A percentile compares a stretch with the other conserved stretches of the same genome.
Evolutionary conservation across 2,329 filamentous ascomycete species (phyloP).

Genomic region (Aspergillus neoniger): DNA sequence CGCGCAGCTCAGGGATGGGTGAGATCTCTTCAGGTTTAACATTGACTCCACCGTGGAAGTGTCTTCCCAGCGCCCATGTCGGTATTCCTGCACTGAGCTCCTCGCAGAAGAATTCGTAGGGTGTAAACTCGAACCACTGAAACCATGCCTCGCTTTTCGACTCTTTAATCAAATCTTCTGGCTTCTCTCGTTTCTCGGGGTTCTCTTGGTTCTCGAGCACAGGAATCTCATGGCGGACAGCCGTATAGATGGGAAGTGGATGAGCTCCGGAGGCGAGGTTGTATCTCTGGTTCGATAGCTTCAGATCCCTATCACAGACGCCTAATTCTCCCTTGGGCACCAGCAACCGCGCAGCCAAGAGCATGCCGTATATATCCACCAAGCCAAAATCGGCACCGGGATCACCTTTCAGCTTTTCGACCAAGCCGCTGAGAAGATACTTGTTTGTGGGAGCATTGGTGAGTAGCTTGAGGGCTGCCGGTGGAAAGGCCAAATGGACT

Average conservation of each 20-base stretch:
- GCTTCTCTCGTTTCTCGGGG: constrained; percentile 28
- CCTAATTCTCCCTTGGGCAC: constrained; percentile 82
- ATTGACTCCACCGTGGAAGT: constrained; percentile 72
- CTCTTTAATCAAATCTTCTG: constrained; percentile 46
- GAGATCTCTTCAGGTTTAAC: constrained; percentile 64
- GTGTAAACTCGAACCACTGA: constrained; percentile 96
- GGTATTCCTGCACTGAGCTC: constrained; percentile 90
- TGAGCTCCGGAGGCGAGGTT: constrained; percentile 76
- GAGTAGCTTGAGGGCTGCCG: constrained; percentile 75
- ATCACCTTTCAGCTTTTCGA: constrained; percentile 88
- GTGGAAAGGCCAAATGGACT: constrained; percentile 90
- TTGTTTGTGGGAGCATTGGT: constrained; percentile 93
- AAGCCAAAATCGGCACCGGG: constrained; percentile 79
- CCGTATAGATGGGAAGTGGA: constrained; percentile 92
- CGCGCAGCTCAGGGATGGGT: constrained; percentile 77
- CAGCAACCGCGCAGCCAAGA: constrained; percentile 80
- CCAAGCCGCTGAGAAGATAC: constrained; percentile 79
- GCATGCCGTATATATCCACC: constrained; percentile 87
- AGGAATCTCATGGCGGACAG: constrained; percentile 93
- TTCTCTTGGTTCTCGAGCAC: constrained; percentile 49
- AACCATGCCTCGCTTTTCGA: constrained; percentile 77
- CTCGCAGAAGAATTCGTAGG: constrained; percentile 94
- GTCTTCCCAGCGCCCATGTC: constrained; percentile 86
- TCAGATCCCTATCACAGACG: constrained; percentile 77
- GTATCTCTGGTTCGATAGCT: constrained; percentile 81